Percentiles rank a stretch among this genome's conserved stretches.
phyloP scores from a whole-genome alignment of 306 rosid species.

The Hippophae tibetana region DNA sequence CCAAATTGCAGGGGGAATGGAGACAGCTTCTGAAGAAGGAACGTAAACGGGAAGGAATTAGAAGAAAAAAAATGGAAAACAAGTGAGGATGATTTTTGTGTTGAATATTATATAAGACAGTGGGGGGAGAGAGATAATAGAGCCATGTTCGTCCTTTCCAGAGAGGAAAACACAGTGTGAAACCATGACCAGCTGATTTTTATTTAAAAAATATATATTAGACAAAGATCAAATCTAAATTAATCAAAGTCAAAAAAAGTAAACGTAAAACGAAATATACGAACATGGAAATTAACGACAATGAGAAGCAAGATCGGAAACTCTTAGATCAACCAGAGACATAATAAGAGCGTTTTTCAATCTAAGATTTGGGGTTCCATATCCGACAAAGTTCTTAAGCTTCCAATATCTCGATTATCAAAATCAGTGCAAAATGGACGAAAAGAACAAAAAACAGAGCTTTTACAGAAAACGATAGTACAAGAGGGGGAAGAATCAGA shows the following conservation, averaged over 20 bases:
- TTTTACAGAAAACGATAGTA: neutral
- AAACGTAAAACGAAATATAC: neutral
- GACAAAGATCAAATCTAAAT: slow-evolving; percentile 23
- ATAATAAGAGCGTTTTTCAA: neutral
- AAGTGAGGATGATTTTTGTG: neutral
- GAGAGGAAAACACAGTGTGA: slow-evolving; percentile 23
- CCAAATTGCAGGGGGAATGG: slow-evolving; percentile 55
- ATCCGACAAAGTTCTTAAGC: too few relatives aligned
- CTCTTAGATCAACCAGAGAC: neutral
- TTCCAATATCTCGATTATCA: neutral
- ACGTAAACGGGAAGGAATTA: neutral
- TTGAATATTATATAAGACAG: slow-evolving; percentile 9
- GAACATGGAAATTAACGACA: neutral
- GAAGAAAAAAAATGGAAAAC: neutral
- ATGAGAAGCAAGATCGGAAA: neutral
- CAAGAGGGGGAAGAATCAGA: slow-evolving; percentile 3
- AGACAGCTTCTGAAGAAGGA: slow-evolving; percentile 39
- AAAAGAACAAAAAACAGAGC: slow-evolving; percentile 3
- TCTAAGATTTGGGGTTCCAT: neutral
- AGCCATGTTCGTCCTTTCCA: slow-evolving; percentile 48
- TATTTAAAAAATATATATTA: slow-evolving; percentile 8
- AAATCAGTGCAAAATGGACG: neutral
- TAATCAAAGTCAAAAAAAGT: slow-evolving; percentile 15
- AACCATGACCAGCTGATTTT: slow-evolving; percentile 12
- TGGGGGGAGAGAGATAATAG: slow-evolving; percentile 19